Evolutionary conservation across 345 rosid species (phyloP).

Genomic region (Eucalyptus cloeziana): DNA sequence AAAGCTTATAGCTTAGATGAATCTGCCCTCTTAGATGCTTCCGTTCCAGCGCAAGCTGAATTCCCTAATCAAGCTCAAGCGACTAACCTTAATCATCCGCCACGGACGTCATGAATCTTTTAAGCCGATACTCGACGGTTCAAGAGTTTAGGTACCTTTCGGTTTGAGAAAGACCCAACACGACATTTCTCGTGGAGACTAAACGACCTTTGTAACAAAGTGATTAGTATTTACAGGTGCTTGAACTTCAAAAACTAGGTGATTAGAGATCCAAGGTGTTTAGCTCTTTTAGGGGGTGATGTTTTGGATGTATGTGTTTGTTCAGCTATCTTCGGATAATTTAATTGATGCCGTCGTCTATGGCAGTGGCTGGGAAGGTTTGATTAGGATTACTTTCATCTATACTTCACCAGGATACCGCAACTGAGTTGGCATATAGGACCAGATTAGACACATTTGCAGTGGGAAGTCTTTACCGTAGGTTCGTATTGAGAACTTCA

Average conservation of each 20-base stretch:
- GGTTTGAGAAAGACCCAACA: background rate
- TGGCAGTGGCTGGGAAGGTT: no score
- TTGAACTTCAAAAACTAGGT: background rate
- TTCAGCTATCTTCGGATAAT: no score
- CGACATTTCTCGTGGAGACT: background rate
- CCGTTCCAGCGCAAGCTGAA: background rate
- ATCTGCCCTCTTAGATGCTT: background rate
- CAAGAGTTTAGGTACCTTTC: background rate
- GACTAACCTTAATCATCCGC: background rate
- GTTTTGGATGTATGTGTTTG: no score
- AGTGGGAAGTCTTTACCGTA: no score
- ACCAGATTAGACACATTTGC: no score
- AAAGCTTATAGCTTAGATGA: background rate
- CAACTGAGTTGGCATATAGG: no score
- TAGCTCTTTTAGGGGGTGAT: background rate
- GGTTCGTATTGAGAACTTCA: no score
- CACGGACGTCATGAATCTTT: background rate
- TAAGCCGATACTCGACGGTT: fast-evolving
- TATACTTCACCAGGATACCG: no score
- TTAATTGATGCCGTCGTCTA: no score
- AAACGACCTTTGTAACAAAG: background rate
- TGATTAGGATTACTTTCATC: no score
- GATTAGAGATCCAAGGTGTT: background rate
- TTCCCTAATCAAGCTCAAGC: background rate
- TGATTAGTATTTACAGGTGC: background rate